Evolutionary conservation across 352 stramenopile species (phyloP).

Genomic region (Phytophthora foliorum): DNA sequence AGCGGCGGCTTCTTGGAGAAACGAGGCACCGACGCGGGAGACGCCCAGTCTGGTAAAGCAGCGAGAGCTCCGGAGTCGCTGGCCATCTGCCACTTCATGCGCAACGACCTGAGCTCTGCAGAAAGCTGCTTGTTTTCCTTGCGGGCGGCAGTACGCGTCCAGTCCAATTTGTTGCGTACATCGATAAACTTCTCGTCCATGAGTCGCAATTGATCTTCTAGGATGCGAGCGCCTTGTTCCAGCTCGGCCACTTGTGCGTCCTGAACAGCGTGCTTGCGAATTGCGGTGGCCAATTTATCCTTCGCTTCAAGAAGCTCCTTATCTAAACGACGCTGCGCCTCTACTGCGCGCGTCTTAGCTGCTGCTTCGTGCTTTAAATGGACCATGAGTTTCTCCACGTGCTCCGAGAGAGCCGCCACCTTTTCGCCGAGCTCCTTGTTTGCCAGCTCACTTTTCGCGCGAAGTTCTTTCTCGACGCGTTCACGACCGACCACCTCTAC

Average conservation of each 20-base stretch:
- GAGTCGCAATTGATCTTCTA: conserved; percentile 96
- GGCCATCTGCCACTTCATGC: conserved; percentile 83
- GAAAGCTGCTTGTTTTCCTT: conserved; percentile 86
- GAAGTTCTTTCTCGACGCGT: conserved; percentile 90
- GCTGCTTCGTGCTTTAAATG: conserved; percentile 96
- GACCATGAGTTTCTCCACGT: conserved; percentile 98
- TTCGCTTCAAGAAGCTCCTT: conserved; percentile 80
- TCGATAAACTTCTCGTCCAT: conserved; percentile 99
- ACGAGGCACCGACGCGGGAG: conserved; percentile 23
- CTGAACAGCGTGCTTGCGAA: conserved; percentile 86
- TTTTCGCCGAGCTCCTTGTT: conserved; percentile 84
- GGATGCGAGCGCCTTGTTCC: conserved; percentile 93
- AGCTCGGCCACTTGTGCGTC: conserved; percentile 92
- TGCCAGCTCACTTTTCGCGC: conserved; percentile 68
- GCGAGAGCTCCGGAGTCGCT: conserved; percentile 61
- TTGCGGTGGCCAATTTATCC: conserved; percentile 65
- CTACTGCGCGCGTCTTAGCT: conserved; percentile 90
- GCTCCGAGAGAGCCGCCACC: conserved; percentile 92
- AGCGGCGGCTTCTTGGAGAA: conserved; percentile 56
- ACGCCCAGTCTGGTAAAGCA: conserved; percentile 60
- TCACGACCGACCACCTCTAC: conserved; percentile 85
- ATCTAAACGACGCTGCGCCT: conserved; percentile 80
- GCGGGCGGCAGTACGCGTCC: conserved; percentile 88
- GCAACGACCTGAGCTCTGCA: conserved; percentile 65
- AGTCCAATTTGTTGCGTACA: conserved; percentile 96